Evolutionary conservation across 2,329 filamentous ascomycete species (phyloP).

Genomic region (Xylaria polymorpha): DNA sequence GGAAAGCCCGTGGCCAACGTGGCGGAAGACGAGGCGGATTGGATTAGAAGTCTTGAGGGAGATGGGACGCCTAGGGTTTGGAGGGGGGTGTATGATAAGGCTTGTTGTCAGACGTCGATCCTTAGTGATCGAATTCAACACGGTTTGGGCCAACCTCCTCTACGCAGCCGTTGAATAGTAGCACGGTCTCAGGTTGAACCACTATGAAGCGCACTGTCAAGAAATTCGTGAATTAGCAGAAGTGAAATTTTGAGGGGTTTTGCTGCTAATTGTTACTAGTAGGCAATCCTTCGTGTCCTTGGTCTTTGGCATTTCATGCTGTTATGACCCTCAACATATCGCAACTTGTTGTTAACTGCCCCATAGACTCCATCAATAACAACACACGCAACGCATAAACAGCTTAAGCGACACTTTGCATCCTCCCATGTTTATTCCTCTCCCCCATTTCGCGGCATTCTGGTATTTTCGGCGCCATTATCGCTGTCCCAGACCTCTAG

Average conservation of each 20-base stretch:
- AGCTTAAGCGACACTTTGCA: background rate
- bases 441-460: background rate
- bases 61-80: constrained; percentile 26
- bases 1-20: constrained; percentile 27
- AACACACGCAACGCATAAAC: background rate
- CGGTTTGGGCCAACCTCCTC: background rate
- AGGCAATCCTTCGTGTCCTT: background rate
- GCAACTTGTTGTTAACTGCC: background rate
- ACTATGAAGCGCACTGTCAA: background rate
- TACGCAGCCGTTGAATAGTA: background rate
- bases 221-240: background rate
- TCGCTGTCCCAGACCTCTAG: constrained; percentile 45
- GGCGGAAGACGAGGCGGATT: constrained; percentile 35
- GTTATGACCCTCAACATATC: background rate
- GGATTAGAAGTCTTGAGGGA: constrained; percentile 8
- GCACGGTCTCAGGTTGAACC: too few relatives aligned
- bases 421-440: background rate
- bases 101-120: constrained; percentile 38
- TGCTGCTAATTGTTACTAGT: background rate
- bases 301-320: background rate
- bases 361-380: background rate
- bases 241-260: background rate
- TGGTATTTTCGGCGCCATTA: background rate
- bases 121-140: background rate
- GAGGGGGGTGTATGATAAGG: constrained; percentile 40